These are phyloP conservation scores for Ustilago shanxiensis DNA, from an alignment of 1,284 basidiomycete species.

Conservation along the genomic window DNA sequence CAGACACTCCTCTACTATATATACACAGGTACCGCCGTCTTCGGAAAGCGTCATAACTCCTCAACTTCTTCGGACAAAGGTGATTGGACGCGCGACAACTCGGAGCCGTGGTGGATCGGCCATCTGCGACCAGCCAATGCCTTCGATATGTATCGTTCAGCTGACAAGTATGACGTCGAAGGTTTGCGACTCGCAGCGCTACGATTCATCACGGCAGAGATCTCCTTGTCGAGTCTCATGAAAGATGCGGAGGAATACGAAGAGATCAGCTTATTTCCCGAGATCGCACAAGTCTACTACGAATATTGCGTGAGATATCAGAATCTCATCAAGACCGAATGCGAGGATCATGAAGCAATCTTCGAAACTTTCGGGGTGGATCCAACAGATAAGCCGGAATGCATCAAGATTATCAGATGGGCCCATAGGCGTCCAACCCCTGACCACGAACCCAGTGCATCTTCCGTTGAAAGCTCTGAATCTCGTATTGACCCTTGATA, in stretches of 20 bases:
- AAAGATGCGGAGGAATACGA: constrained; percentile 9
- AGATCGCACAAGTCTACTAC: constrained; percentile 11
- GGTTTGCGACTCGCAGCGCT: constrained; percentile 11
- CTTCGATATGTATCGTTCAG: constrained; percentile 19
- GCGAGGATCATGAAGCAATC: background rate
- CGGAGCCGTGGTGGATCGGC: background rate
- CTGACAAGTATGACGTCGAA: constrained; percentile 15
- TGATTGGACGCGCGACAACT: too few species aligned
- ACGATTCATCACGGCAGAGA: constrained; percentile 6
- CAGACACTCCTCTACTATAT: constrained; percentile 8
- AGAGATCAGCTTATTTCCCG: constrained; percentile 16
- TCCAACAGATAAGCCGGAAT: too few species aligned
- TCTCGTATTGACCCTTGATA: background rate
- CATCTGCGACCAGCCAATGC: constrained; percentile 7
- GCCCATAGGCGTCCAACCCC: background rate
- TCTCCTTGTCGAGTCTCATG: background rate
- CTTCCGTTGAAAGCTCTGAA: background rate
- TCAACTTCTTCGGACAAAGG: too few species aligned
- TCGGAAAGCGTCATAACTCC: background rate
- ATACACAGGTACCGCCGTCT: constrained; percentile 1
- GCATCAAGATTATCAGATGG: too few species aligned
- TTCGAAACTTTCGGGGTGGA: background rate
- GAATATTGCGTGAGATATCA: background rate
- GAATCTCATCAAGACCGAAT: background rate
- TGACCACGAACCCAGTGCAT: background rate